Percentiles rank a stretch among this genome's conserved stretches.
phyloP scores from a whole-genome alignment of 108 stramenopile species.

The Cyclotella choctawhatcheeana region DNA sequence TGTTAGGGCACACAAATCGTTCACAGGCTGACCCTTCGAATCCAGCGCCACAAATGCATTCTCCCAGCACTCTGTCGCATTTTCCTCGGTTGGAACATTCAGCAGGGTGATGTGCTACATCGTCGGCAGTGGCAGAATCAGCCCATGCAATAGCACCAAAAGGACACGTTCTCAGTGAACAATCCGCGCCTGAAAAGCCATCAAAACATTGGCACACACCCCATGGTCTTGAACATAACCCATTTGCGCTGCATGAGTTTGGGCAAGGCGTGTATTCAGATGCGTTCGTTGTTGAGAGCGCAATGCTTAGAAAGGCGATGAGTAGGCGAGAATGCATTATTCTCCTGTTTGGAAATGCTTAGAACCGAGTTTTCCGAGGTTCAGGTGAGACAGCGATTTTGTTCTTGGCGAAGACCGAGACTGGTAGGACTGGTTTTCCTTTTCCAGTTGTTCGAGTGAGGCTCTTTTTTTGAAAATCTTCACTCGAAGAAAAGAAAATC shows the following conservation, averaged over 20 bases:
- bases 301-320: no score
- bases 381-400: no score
- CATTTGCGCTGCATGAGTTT: slow-evolving; percentile 50
- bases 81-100: slow-evolving; percentile 73
- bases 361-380: no score
- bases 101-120: slow-evolving; percentile 58
- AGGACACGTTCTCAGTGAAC: slow-evolving; percentile 57
- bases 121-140: slow-evolving; percentile 41
- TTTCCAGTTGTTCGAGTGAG: no score
- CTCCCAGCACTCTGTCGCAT: slow-evolving; percentile 60
- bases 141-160: slow-evolving; percentile 48
- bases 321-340: no score
- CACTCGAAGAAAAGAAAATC: no score
- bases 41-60: slow-evolving; percentile 56
- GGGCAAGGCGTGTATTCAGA: slow-evolving; percentile 52
- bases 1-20: slow-evolving; percentile 60
- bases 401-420: no score
- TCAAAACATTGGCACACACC: slow-evolving; percentile 53
- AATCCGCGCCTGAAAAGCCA: slow-evolving; percentile 55
- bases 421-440: no score
- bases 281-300: not conserved
- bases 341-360: no score
- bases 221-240: slow-evolving; percentile 44
- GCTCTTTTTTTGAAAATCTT: no score
- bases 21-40: slow-evolving; percentile 77